Base-by-base conservation (phyloP, 352 stramenopile species). In the Phytophthora pistaciae region DNA sequence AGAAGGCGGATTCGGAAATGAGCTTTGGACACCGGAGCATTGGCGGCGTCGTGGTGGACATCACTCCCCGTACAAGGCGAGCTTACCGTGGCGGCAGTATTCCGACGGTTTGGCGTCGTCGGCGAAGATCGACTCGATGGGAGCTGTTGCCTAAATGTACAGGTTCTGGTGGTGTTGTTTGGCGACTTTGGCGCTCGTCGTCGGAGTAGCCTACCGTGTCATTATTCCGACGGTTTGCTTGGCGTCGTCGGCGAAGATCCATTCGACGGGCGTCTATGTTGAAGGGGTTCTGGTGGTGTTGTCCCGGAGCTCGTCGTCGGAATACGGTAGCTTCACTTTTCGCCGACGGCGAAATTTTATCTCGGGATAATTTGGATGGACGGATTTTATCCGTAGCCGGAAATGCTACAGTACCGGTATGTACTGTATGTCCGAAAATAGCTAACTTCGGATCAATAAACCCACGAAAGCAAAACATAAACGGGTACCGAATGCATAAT, bases 1-100 rank as follows among this genome's bases (percentile, higher is more conserved):
- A 70, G 70, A 16, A 48, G 56, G 68, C n/a, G 48, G 27, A 79
- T 79, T 74, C 25, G 8, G n/a, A 52, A 79, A 70, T 79, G 72
- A 79, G 21, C 38, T 27, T 29, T 29, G 42, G 46, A 1, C 20
- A 58, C n/a, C 27, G 27, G 27, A 9, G 6, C 9, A 14, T 16
- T 42, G 9, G 36, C 13, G 36, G 10, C 36, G 36, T 5, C 36
- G 36, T 46, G 25, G 42, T 38, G 29, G 50, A n/a, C 5, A 29
- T 4, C 29, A 3, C 0, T 10, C 33, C 33, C 36, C 2, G 20
- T 9, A 20, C n/a, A 18, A 5, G 7, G 6, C 42, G 14, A 40
- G 33, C 11, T 42, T 16, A 42, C 36, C 10, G 36, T 16, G 36
- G 7, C 5, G 36, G 7, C 5, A 29, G 40, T 25, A 60, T 20